A percentile compares a stretch with the other conserved stretches of the same genome.
Evolutionary conservation across 1,284 basidiomycete species (phyloP).

Genomic region (Coniferiporia sulphurascens): DNA sequence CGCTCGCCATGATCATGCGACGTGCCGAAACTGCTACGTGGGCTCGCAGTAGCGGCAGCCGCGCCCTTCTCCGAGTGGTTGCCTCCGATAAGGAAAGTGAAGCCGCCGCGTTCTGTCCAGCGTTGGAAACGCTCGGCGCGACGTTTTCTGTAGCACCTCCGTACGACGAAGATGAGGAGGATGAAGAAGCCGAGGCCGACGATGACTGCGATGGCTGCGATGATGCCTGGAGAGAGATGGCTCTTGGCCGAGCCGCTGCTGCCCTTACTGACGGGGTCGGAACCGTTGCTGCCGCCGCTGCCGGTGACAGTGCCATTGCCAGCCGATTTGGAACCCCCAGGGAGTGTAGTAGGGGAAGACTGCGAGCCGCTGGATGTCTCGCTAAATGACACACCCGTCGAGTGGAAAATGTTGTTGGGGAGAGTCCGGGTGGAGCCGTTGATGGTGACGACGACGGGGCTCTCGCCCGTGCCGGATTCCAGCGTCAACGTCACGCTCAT

Average conservation of each 20-base stretch:
- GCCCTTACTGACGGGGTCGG: neutral
- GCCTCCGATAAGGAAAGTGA: neutral
- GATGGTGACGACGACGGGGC: too few species aligned
- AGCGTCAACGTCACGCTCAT: too few species aligned
- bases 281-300: neutral
- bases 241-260: neutral
- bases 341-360: too few species aligned
- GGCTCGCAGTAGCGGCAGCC: slow-evolving; percentile 1
- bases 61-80: neutral
- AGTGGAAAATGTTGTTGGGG: too few species aligned
- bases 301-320: too few species aligned
- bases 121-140: slow-evolving; percentile 1
- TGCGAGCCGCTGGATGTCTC: too few species aligned
- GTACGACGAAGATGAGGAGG: slow-evolving; percentile 2
- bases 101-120: slow-evolving; percentile 6
- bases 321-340: too few species aligned
- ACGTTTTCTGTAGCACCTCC: slow-evolving; percentile 10
- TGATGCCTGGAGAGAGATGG: slow-evolving; percentile 3
- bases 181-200: neutral
- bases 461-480: too few species aligned
- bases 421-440: too few species aligned
- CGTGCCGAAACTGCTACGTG: slow-evolving; percentile 16
- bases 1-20: slow-evolving; percentile 11
- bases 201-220: slow-evolving; percentile 10
- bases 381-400: too few species aligned